Evolutionary conservation across 352 stramenopile species (phyloP), one percentile per base, ranked within the genome.

Genomic region (Blastocystis sp.): DNA sequence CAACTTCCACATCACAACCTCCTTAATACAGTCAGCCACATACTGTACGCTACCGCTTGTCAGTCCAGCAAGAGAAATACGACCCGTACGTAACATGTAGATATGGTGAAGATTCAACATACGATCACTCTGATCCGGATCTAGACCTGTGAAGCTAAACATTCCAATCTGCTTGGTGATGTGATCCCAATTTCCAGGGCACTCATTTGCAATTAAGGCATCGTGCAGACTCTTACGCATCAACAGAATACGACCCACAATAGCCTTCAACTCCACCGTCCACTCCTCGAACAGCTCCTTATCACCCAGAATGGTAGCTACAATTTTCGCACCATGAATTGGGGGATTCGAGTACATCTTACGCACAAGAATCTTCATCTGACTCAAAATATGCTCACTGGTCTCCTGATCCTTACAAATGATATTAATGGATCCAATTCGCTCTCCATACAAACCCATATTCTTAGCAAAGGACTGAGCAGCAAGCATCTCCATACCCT

Each of bases 151-250:
- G 92, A 97, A 99, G 87, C 95, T 91, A 64, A 91, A 92, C 94
- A 97, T 97, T 70, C 96, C 96, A 90, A 98, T 98, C 92, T 99
- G 97, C 80, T 97, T 95, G 27, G 95, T 98, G 91, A 99, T 98
- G 92, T 99, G 96, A 90, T 95, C 91, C 97, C 97, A 99, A 91
- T 97, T 93, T 48, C 91, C 92, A 42, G 91, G 94, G 66, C 92
- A 95, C 58, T 94, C 94, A 51, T 90, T 87, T 40, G 92, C 92
- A 88, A 95, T 93, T 95, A 99, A 98, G 17, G 92, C 92, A 89
- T 98, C 95, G 89, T 90, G 64, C 57, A 92, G 76, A 24, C 51
- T 62, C 58, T 62, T 24, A 59, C 91, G 70, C 91, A 92, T 92
- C 22, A 40, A 17, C 19, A 77, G 42, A 53, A 92, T 92, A 30